Base-by-base conservation (phyloP, 768 basidiomycete species). In the Phlegmacium glaucopus region DNA sequence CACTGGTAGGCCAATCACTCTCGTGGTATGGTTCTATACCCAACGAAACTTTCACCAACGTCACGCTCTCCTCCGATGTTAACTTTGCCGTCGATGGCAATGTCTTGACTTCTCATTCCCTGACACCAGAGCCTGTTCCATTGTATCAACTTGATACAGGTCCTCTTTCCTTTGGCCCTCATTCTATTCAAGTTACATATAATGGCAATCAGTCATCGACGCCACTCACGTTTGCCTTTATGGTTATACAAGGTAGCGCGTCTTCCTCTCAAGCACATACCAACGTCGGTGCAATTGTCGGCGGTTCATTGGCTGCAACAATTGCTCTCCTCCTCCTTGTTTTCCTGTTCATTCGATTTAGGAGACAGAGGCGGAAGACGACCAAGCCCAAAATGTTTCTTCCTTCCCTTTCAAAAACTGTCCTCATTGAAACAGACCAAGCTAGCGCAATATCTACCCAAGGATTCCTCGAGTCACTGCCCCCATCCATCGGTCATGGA, bases 51-150 rank as follows among this genome's bases (percentile, higher is more conserved):
- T 47, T 61, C 2, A 28, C 25, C 4, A 12, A 16, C 4, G 42
- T 48, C 9, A n/a, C n/a, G n/a, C n/a, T n/a, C n/a, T n/a, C n/a
- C n/a, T 49, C 61, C 13, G 16, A 30, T 10, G 61, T 52, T 3
- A 53, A 48, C 4, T 64, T 57, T 26, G 47, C 58, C 18, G 53
- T 64, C 13, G 63, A 64, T 48, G 57, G 54, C 9, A 50, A 44
- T 59, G 13, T 52, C 15, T n/a, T n/a, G n/a, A n/a, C n/a, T n/a
- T n/a, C n/a, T n/a, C n/a, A n/a, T n/a, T n/a, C n/a, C n/a, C n/a
- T n/a, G n/a, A n/a, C n/a, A 12, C 13, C 30, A 32, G 30, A 45
- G 4, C 22, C 45, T 12, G 45, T 38, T 18, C 32, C 47, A 9
- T 55, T 62, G 34, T n/a, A n/a, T n/a, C n/a, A n/a, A n/a, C n/a